Percentiles rank a stretch among this genome's conserved stretches.
These are phyloP conservation scores for Ogataea henricii DNA, from an alignment of 805 yeast species.

Conservation along the genomic window DNA sequence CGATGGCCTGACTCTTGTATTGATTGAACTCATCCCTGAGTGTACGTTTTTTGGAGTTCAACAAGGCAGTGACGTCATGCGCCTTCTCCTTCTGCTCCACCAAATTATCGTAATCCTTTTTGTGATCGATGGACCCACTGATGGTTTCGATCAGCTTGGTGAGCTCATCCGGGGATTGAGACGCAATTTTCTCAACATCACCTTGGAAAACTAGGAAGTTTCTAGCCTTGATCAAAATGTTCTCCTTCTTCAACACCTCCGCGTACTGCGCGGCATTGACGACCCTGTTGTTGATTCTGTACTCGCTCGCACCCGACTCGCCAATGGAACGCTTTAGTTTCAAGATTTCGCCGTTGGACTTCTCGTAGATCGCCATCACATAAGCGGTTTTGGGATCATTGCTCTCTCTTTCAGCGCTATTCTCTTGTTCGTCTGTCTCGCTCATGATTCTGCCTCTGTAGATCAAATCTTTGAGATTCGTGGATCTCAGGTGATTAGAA, in stretches of 20 bases:
- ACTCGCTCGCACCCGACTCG: constrained; percentile 62
- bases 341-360: constrained; percentile 56
- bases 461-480: constrained; percentile 70
- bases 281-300: constrained; percentile 59
- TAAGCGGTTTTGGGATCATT: constrained; percentile 58
- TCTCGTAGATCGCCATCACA: constrained; percentile 77
- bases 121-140: constrained; percentile 74
- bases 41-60: constrained; percentile 68
- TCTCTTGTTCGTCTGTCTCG: constrained; percentile 27
- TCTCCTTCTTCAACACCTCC: constrained; percentile 67
- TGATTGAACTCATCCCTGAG: constrained; percentile 74
- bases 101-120: constrained; percentile 64
- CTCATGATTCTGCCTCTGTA: constrained; percentile 65
- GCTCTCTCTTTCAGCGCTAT: constrained; percentile 25
- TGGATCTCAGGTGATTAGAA: constrained; percentile 73
- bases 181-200: constrained; percentile 90
- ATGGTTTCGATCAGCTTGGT: constrained; percentile 76
- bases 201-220: constrained; percentile 96
- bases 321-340: constrained; percentile 65
- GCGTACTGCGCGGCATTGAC: constrained; percentile 70
- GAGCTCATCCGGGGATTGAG: constrained; percentile 78
- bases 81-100: constrained; percentile 67
- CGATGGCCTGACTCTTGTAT: constrained; percentile 72
- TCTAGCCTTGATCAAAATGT: constrained; percentile 83
- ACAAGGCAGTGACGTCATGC: constrained; percentile 60